Base-by-base conservation (phyloP, 306 rosid species). In the Sechiopsis laciniata region DNA sequence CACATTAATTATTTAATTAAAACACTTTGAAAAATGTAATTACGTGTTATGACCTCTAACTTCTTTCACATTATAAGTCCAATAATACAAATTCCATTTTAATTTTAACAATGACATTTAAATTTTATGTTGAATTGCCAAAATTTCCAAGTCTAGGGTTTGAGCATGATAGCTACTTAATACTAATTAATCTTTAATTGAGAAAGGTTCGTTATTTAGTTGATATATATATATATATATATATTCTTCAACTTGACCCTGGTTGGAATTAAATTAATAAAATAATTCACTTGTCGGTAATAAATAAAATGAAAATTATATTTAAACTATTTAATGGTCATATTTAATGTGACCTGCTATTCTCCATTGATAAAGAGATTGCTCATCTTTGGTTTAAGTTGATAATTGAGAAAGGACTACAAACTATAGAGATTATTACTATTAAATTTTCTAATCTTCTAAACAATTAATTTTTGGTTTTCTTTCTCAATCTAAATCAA, bases 21-120 rank as follows among this genome's bases (percentile, higher is more conserved):
- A 8, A 37, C 13, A 40, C 0, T 17, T 64, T 37, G 40, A 60
- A 63, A 37, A 37, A 63, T 55, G 22, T 37, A 52, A 15, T 64
- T 37, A 64, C 71, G 71, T 64, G 9, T 64, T 40, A 40, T 64
- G 71, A 40, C 71, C 4, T 64, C 71, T 7, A 64, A 64, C 71
- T 40, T 7, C 37, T 35, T 60, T 26, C 64, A 21, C 6, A 58
- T 21, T 60, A 26, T 2, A 26, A 26, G 1, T 58, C 21, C 20
- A 61, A 61, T 29, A 61, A 13, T 29, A 32, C 35, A 26, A 29
- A 35, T 63, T 63, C 24, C 16, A 26, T 26, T 26, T 26, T 26
- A 26, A 26, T 26, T 26, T 26, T 26, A 26, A 26, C 29, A 26
- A 26, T 26, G 29, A 26, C 29, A 35, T 61, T 61, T 61, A 0